These are phyloP conservation scores for Pseudocercospora eumusae DNA, from an alignment of 2,329 filamentous ascomycete species.

Conservation along the genomic window DNA sequence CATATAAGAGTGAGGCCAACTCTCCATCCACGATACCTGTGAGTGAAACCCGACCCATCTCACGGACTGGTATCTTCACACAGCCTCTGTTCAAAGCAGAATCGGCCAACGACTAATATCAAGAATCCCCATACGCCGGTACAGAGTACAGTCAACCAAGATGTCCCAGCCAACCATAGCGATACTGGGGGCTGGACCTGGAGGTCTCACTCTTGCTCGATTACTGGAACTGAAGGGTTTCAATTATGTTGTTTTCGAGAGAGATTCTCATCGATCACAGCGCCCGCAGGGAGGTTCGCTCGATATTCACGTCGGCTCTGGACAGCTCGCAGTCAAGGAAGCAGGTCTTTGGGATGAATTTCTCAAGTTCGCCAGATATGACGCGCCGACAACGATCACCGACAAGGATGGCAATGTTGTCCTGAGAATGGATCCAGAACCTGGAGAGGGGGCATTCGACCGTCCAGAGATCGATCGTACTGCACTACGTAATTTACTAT, in stretches of 20 bases:
- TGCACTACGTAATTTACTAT: slow-evolving; percentile 38
- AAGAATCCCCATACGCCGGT: not conserved
- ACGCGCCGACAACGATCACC: slow-evolving; percentile 1
- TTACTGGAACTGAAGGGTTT: slow-evolving; percentile 30
- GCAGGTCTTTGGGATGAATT: slow-evolving; percentile 33
- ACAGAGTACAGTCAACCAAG: not conserved
- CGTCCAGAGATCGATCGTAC: slow-evolving; percentile 42
- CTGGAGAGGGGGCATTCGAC: not conserved
- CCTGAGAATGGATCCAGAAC: slow-evolving; percentile 25
- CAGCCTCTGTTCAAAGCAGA: not conserved
- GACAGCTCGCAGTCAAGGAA: slow-evolving; percentile 31
- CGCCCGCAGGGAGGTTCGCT: slow-evolving; percentile 30
- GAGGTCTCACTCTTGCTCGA: slow-evolving; percentile 34
- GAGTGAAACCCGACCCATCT: not conserved
- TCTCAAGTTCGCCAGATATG: slow-evolving; percentile 15
- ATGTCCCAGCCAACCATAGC: slow-evolving; percentile 26
- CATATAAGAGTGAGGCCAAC: not conserved
- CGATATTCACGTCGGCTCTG: slow-evolving; percentile 32
- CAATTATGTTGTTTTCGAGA: slow-evolving; percentile 32
- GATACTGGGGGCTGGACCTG: slow-evolving; percentile 38
- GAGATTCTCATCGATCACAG: slow-evolving; percentile 28
- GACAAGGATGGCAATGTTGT: slow-evolving; percentile 29
- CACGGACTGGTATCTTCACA: not conserved
- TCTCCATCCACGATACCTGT: not conserved
- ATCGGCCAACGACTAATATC: not conserved